Evolutionary conservation across 2,329 filamentous ascomycete genomes (phyloP).

Genomic region (Epichloe aotearoae): DNA sequence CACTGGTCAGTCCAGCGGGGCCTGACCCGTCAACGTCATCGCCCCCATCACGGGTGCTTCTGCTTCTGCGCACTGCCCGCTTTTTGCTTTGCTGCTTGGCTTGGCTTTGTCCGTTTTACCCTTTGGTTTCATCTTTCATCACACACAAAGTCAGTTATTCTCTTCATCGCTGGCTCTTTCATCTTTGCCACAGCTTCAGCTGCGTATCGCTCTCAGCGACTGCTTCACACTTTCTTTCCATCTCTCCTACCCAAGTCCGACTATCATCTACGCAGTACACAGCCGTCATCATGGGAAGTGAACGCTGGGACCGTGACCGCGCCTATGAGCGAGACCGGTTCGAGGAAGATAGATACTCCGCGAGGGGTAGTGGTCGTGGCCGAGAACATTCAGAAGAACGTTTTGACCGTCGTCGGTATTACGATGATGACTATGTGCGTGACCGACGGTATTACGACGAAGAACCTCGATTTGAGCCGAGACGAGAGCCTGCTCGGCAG

Average conservation of each 20-base stretch:
- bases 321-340: conserved; percentile 29
- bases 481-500: conserved; percentile 19
- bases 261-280: neutral
- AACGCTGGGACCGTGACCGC: conserved; percentile 42
- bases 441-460: conserved; percentile 46
- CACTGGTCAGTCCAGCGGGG: neutral
- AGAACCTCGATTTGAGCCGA: conserved; percentile 26
- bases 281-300: conserved; percentile 14
- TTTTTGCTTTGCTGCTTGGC: neutral
- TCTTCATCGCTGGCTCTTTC: neutral
- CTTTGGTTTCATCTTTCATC: neutral
- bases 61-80: neutral
- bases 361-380: conserved; percentile 19
- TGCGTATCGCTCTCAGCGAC: neutral
- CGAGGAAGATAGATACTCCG: conserved; percentile 37
- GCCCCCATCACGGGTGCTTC: neutral
- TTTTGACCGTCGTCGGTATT: conserved; percentile 32
- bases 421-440: conserved; percentile 33
- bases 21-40: conserved; percentile 7
- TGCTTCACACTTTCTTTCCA: neutral
- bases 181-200: no score
- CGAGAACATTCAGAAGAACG: conserved; percentile 38
- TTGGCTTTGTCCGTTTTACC: neutral
- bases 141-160: neutral
- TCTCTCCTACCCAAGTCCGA: neutral